Percentiles rank a stretch among this genome's conserved stretches.
These are phyloP conservation scores for Xylaria sp. DNA, from an alignment of 2,329 filamentous ascomycete genomes.

Conservation along the genomic window DNA sequence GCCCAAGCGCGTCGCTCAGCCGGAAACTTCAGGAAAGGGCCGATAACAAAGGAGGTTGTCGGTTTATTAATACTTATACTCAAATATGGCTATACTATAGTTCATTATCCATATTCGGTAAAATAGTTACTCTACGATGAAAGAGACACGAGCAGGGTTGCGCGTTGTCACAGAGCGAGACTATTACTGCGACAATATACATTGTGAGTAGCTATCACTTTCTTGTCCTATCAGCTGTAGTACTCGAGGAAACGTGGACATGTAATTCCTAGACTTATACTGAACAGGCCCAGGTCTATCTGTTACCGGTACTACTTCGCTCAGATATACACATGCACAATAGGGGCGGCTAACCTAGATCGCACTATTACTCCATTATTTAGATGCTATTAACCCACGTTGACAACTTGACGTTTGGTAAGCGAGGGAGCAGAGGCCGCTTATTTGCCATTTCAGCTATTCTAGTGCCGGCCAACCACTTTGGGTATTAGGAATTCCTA, in stretches of 20 bases:
- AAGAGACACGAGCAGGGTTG: too few species aligned
- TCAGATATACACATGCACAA: background rate
- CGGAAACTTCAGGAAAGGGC: constrained; percentile 1
- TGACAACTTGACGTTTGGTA: constrained; percentile 9
- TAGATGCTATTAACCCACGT: background rate
- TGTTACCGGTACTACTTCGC: background rate
- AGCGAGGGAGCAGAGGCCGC: constrained; percentile 14
- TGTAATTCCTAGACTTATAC: background rate
- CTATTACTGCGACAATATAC: too few species aligned
- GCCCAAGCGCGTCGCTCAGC: background rate
- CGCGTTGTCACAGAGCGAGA: too few species aligned
- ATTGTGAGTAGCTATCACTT: too few species aligned
- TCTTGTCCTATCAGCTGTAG: too few species aligned
- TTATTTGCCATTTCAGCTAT: background rate
- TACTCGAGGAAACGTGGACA: background rate
- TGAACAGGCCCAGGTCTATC: background rate
- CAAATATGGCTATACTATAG: background rate
- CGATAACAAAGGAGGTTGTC: background rate
- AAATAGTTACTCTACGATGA: too few species aligned
- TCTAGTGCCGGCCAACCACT: background rate
- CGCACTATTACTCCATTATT: background rate
- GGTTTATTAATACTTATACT: constrained; percentile 7
- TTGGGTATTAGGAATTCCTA: background rate
- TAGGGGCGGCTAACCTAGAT: background rate
- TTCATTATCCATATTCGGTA: background rate